Percentiles rank a stretch among this genome's conserved stretches.
These are phyloP conservation scores for Linderniella brevidens DNA, from an alignment of 257 asterid species.

Conservation along the genomic window DNA sequence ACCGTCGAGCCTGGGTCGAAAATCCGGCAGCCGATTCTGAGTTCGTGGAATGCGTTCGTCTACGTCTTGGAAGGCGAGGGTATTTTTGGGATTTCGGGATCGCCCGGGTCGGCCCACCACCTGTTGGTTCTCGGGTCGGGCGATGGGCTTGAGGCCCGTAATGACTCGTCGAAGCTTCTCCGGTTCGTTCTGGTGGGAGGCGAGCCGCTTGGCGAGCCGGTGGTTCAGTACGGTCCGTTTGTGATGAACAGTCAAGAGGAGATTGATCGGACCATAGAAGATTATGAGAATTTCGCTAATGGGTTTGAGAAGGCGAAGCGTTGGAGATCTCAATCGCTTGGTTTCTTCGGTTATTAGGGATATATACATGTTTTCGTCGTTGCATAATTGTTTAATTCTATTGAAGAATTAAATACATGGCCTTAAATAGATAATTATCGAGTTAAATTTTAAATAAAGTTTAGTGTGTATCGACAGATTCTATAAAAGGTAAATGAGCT, in stretches of 20 bases:
- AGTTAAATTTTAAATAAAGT: no score
- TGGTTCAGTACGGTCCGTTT: conserved; percentile 76
- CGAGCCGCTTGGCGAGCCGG: conserved; percentile 69
- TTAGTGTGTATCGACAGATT: no score
- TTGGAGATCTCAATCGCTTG: conserved; percentile 39
- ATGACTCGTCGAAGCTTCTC: conserved; percentile 31
- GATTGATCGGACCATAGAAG: conserved; percentile 60
- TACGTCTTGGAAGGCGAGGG: conserved; percentile 82
- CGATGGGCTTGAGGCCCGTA: conserved; percentile 55
- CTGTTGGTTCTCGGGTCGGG: conserved; percentile 51
- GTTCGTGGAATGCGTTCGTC: conserved; percentile 64
- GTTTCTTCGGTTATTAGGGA: no score
- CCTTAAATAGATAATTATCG: no score
- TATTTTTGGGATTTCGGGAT: conserved; percentile 21
- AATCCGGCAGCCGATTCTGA: conserved; percentile 44
- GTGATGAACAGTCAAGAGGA: conserved; percentile 75
- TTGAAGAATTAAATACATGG: no score
- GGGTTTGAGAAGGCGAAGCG: conserved; percentile 78
- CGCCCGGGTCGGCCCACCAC: conserved; percentile 37
- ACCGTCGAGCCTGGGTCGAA: conserved; percentile 51
- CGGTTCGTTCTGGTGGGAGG: conserved; percentile 68
- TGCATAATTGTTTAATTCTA: no score
- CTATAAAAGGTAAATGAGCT: no score
- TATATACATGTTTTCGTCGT: no score
- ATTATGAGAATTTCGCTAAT: conserved; percentile 47